Base-by-base conservation (phyloP, 1,139 yeast species). In the Saccharomyces hybrid region DNA sequence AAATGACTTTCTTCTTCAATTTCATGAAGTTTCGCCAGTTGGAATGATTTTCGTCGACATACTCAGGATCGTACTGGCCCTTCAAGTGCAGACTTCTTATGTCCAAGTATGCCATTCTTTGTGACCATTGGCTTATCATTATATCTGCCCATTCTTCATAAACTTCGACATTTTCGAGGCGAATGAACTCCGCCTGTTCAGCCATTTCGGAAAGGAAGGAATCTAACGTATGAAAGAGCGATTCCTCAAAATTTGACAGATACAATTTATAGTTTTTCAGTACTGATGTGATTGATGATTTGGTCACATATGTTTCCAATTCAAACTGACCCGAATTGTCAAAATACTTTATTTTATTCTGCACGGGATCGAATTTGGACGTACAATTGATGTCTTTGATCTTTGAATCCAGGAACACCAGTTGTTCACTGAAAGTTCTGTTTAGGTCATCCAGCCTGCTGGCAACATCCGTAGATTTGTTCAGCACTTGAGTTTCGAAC, bases 101-200 rank as follows among this genome's bases (percentile, higher is more conserved):
- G 48, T 68, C 71, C 7, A 63, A 53, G 50, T 63, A 62, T 11
- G 70, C 69, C 72, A 71, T 67, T 55, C 72, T 65, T 52, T 70
- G 68, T 9, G 75, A 71, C 70, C 75, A 84, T 59, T 83, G 88
- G 56, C 73, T 77, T 55, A 84, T 75, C 26, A 86, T 76, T 5
- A 80, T 77, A 52, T 85, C 90, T 14, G 84, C 82, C 73, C 84
- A 85, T 56, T 85, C 84, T 64, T 86, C 89, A 63, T 83, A 77
- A 1, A 83, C 77, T 60, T 84, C 90, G 55, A 86, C 74, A 29
- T 83, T 78, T 44, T 78, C 76, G 54, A 79, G 80, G 55, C 85
- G 77, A 9, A 75, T 72, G 2, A 65, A 65, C 54, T 78, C 78
- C 51, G 84, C 42, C 13, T 16, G 29, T 28, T 38, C 29, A 23